A percentile compares a stretch with the other conserved stretches of the same genome.
Evolutionary conservation across 495 filamentous ascomycete genomes (phyloP).

Genomic region (Hyaloscypha variabilis): DNA sequence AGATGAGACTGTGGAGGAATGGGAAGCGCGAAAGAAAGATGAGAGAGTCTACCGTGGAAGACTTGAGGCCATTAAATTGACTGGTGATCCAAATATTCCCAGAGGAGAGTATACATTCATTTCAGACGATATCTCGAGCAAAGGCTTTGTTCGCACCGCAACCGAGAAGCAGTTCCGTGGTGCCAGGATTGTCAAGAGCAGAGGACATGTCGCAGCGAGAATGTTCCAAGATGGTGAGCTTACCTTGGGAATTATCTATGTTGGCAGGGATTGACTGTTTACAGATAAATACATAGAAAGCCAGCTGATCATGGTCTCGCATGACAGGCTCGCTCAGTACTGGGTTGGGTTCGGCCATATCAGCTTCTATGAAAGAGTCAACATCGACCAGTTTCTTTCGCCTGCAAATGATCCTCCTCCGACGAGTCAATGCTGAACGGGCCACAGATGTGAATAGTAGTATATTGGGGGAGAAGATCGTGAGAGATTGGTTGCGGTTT

Average conservation of each 20-base stretch:
- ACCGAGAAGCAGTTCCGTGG: constrained; percentile 71
- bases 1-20: constrained; percentile 44
- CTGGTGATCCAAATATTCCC: constrained; percentile 87
- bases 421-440: background rate
- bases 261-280: background rate
- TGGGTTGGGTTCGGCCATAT: constrained; percentile 82
- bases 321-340: constrained; percentile 76
- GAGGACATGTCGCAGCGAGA: constrained; percentile 73
- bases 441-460: background rate
- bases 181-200: constrained; percentile 72
- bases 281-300: constrained; percentile 74
- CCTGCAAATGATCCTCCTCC: constrained; percentile 19
- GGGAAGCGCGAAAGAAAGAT: constrained; percentile 38
- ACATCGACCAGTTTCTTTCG: constrained; percentile 62
- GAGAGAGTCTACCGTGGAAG: constrained; percentile 55
- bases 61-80: constrained; percentile 84
- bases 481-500: background rate
- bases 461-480: background rate
- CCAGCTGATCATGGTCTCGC: constrained; percentile 79
- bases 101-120: constrained; percentile 82
- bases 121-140: constrained; percentile 70
- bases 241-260: constrained; percentile 1
- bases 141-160: constrained; percentile 57
- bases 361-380: constrained; percentile 76
- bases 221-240: constrained; percentile 71